phyloP scores from a whole-genome alignment of 345 rosid genomes.

The sweet orange (Citrus sinensis) region DVS_A1.0 CM039165.1:30770501-30771000 shows the following conservation, averaged over 20 bases:
- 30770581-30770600: conserved; percentile 76
- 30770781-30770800: conserved; percentile 90
- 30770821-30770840: conserved; percentile 78
- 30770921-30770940: conserved; percentile 87
- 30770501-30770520: conserved; percentile 60
- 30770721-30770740: conserved; percentile 95
- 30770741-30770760: conserved; percentile 92
- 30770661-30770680: conserved; percentile 71
- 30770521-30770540: conserved; percentile 85
- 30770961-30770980: conserved; percentile 87
- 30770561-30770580: conserved; percentile 56
- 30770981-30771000: conserved; percentile 67
- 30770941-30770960: conserved; percentile 96
- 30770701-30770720: conserved; percentile 96
- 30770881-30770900: conserved; percentile 97
- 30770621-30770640: conserved; percentile 97
- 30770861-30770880: conserved; percentile 98
- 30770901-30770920: conserved; percentile 73
- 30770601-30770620: conserved; percentile 98
- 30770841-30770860: conserved; percentile 86
- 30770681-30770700: conserved; percentile 86
- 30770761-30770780: conserved; percentile 72
- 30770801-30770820: conserved; percentile 90
- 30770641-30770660: conserved; percentile 90
- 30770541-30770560: conserved; percentile 87